Base-by-base conservation (phyloP, 1,284 basidiomycete genomes). In the Apiotrichum veenhuisii region DNA sequence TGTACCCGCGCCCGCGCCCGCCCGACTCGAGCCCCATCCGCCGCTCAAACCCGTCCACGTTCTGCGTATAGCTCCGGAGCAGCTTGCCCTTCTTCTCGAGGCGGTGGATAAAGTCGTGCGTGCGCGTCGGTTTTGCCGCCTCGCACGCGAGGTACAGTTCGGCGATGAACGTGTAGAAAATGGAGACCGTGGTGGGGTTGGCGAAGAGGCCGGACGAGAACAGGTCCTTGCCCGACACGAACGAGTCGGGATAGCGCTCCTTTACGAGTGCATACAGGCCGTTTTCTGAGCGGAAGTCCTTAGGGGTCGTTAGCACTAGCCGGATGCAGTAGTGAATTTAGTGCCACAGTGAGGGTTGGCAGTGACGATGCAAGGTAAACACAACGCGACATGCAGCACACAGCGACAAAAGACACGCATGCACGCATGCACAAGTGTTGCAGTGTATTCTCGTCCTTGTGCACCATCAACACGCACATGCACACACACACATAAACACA, bases 131-230 rank as follows among this genome's bases (percentile, higher is more conserved):
- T 47, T 83, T 73, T n/a, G 91, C 90, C 37, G 77, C 76, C 69
- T 91, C 86, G 64, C 95, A 87, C 50, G 89, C 86, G 46, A 82
- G 80, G 69, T 93, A 92, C 57, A 97, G 85, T 68, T 89, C 85
- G 5, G 92, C 88, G 58, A 97, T 92, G 78, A 97, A 96, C 0
- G 91, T 89, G 77, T 94, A 93, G 76, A 97, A 97, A 26, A 95
- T 82, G 7, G 91, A 83, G 1, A 90, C 89, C 3, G 91, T 91
- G n/a, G 59, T 30, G 22, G 87, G 80, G 70, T 91, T 87, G 22
- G 87, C 84, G 77, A 95, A 94, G 14, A 92, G 80, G 26, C 87
- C 86, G 43, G 89, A 87, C 73, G 92, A 89, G 77, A 95, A 95
- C 38, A 94, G 82, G 71, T 93, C 91, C 64, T 88, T 87, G 50